Base-by-base conservation (phyloP, 495 filamentous ascomycete species). In the Trichocladium antarcticum region DNA sequence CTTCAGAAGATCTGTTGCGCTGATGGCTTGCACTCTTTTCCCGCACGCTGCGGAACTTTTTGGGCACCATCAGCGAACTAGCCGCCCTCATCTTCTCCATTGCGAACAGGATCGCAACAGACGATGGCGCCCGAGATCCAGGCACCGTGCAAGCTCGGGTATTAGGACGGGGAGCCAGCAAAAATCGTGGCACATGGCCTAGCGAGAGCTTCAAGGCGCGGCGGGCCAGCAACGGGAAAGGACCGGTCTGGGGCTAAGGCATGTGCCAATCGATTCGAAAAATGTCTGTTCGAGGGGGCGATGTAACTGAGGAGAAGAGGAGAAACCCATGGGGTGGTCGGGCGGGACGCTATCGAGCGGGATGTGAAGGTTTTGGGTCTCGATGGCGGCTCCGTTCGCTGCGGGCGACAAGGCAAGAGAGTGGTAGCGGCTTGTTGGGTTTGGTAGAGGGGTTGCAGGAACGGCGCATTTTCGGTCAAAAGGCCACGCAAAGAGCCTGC, bases 11-110 rank as follows among this genome's bases (percentile, higher is more conserved):
- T 56, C 65, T 68, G 42, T 66, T 67, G 44, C 73, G 72, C 43
- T 68, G 68, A 59, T 74, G 67, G 51, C 68, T 65, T 21, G 67
- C 69, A 54, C 68, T 67, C 63, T 83, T 87, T 37, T 89, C 85
- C 37, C 85, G 77, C 54, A 81, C 76, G 44, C 82, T 87, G 42
- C 88, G 78, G 56, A 92, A 82, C 53, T 71, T 73, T 43, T 59
- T 66, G 58, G 63, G 63, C 56, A 55, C 21, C 44, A 49, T 53
- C 17, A 62, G 42, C 17, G 54, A 42, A 12, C 37, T 43, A n/a
- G 50, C 45, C 27, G 50, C 55, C 47, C 61, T 61, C 32, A 64
- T 52, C 47, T 54, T 62, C 6, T 60, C 59, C 57, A 60, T 60
- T 10, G 35, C 39, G 21, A 19, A 16, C 22, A 27, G 34, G 15